A percentile compares a stretch with the other conserved stretches of the same genome.
Conservation (phyloP, 2,329 filamentous ascomycete genomes). For the Talaromyces sp. region DNA sequence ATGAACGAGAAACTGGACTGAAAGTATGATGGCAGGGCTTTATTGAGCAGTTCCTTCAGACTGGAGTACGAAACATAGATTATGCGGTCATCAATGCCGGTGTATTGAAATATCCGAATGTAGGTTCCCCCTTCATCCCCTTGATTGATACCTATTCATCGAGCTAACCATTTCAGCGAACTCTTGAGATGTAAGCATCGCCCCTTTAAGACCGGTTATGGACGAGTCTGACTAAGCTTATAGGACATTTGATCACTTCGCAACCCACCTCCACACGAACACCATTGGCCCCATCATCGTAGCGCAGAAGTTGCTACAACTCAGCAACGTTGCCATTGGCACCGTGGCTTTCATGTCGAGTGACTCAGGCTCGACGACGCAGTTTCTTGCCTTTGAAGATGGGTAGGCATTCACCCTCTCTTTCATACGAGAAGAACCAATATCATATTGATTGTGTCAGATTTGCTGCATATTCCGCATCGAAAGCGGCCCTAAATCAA, state of each 20-base stretch:
- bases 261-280: constrained; percentile 56
- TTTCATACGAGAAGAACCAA: background rate
- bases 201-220: constrained; percentile 30
- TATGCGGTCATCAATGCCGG: constrained; percentile 58
- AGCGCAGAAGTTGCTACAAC: constrained; percentile 52
- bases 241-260: constrained; percentile 54
- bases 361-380: constrained; percentile 53
- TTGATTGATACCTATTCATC: background rate
- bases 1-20: background rate
- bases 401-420: constrained; percentile 23
- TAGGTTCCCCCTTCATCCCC: constrained; percentile 33
- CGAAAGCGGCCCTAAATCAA: constrained; percentile 58
- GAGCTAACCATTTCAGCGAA: background rate
- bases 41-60: constrained; percentile 32
- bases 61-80: constrained; percentile 44
- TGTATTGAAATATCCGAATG: constrained; percentile 56
- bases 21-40: background rate
- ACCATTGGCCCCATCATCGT: constrained; percentile 58
- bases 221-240: constrained; percentile 39
- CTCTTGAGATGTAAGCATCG: constrained; percentile 11
- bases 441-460: constrained; percentile 22
- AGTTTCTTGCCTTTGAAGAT: constrained; percentile 55
- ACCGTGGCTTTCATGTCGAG: constrained; percentile 56
- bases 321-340: constrained; percentile 46
- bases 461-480: constrained; percentile 57